Conservation (phyloP, 2,329 filamentous ascomycete species). For the Aspergillus bombycis region DNA sequence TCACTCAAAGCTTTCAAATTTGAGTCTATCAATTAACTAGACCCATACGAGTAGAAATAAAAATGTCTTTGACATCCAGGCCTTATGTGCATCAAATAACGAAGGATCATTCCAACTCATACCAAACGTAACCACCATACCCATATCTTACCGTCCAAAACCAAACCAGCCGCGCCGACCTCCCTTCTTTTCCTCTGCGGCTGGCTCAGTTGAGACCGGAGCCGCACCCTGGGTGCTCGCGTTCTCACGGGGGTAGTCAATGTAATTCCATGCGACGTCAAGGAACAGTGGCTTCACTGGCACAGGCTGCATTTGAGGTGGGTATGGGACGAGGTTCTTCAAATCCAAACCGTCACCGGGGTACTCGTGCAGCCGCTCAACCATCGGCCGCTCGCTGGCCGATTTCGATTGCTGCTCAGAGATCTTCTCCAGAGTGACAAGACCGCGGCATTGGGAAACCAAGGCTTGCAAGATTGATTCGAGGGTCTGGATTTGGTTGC, state of each 20-base stretch:
- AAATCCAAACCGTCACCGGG: slow-evolving; percentile 72
- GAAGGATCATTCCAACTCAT: neutral
- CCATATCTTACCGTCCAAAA: slow-evolving; percentile 54
- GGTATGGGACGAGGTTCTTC: slow-evolving; percentile 80
- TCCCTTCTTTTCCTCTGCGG: slow-evolving; percentile 50
- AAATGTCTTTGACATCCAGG: neutral
- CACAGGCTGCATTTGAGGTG: slow-evolving; percentile 78
- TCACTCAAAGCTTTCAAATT: neutral
- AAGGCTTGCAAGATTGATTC: slow-evolving; percentile 67
- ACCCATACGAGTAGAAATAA: neutral
- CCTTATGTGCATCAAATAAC: neutral
- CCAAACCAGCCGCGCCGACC: slow-evolving; percentile 78
- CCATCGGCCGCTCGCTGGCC: slow-evolving; percentile 60
- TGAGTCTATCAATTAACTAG: neutral
- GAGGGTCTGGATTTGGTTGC: slow-evolving; percentile 62
- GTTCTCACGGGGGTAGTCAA: slow-evolving; percentile 76
- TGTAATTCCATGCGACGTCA: slow-evolving; percentile 97
- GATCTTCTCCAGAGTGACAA: slow-evolving; percentile 79
- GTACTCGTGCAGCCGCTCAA: slow-evolving; percentile 77
- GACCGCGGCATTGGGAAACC: slow-evolving; percentile 77
- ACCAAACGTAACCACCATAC: neutral
- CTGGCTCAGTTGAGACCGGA: slow-evolving; percentile 28
- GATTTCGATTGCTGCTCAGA: slow-evolving; percentile 49
- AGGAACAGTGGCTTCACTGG: slow-evolving; percentile 95
- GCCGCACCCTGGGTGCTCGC: slow-evolving; percentile 32